Percentiles rank a stretch among this genome's conserved stretches.
These are phyloP conservation scores for Raffaelea ambrosiae DNA, from an alignment of 2,329 filamentous ascomycete species.

Conservation along the genomic window DNA sequence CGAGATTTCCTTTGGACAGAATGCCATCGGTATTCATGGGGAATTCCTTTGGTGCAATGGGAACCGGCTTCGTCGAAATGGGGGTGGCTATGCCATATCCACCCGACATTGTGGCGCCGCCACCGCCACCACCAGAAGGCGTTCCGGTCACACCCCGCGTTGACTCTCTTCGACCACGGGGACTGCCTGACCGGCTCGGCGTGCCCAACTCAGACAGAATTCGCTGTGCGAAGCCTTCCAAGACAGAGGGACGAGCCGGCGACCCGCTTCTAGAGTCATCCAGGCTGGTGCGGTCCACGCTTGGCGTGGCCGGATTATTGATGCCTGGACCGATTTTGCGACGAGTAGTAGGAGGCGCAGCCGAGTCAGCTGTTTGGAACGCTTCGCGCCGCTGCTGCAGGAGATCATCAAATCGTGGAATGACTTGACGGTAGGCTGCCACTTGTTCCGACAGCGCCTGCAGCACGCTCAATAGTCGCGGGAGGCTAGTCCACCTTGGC, in stretches of 20 bases:
- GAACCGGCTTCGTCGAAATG: conserved; percentile 22
- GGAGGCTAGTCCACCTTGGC: conserved; percentile 45
- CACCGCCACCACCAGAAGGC: neutral
- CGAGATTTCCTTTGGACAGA: conserved; percentile 19
- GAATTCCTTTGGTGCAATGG: conserved; percentile 32
- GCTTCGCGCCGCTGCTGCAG: conserved; percentile 57
- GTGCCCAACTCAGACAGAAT: conserved; percentile 51
- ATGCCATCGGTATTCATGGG: conserved; percentile 25
- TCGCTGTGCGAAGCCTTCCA: conserved; percentile 56
- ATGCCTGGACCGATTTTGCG: conserved; percentile 2
- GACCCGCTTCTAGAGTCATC: conserved; percentile 41
- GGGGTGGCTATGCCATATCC: conserved; percentile 22
- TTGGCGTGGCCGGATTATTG: conserved; percentile 15
- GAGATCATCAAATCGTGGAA: conserved; percentile 66
- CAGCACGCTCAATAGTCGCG: conserved; percentile 48
- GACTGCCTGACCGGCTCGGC: conserved; percentile 40
- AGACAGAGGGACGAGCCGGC: conserved; percentile 42
- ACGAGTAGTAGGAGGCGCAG: conserved; percentile 1
- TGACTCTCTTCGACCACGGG: conserved; percentile 41
- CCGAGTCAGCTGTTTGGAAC: conserved; percentile 49
- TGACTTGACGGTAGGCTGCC: conserved; percentile 48
- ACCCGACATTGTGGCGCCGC: conserved; percentile 8
- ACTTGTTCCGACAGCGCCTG: conserved; percentile 55
- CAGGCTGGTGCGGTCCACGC: conserved; percentile 30
- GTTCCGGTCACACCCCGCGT: conserved; percentile 4